Conservation (phyloP, 106 monocot genomes). For the Apostasia shenzhenica region DNA sequence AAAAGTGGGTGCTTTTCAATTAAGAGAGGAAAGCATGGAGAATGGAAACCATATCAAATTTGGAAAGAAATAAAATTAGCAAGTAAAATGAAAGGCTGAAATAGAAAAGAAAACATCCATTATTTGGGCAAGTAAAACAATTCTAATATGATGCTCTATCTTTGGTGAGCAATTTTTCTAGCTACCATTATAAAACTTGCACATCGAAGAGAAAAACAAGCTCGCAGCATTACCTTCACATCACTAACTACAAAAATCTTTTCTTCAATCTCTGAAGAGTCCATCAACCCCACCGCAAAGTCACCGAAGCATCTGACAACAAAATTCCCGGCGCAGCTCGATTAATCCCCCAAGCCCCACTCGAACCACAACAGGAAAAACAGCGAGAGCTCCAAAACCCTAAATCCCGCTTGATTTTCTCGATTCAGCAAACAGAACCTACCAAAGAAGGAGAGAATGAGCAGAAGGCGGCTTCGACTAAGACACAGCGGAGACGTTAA, state of each 20-base stretch:
- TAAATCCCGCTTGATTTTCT: too few relatives aligned
- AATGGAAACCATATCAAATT: neutral
- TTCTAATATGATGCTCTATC: neutral
- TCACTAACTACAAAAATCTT: slow-evolving; percentile 13
- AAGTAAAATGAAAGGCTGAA: neutral
- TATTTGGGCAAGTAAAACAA: neutral
- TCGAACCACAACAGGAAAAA: too few relatives aligned
- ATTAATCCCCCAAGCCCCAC: too few relatives aligned
- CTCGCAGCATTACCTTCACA: slow-evolving; percentile 15
- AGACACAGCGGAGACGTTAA: too few relatives aligned
- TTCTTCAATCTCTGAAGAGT: slow-evolving; percentile 22
- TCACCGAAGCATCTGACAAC: neutral
- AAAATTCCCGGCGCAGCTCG: neutral
- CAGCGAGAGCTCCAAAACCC: too few relatives aligned
- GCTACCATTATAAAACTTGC: neutral
- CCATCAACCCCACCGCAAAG: slow-evolving; percentile 10
- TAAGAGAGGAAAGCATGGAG: too few relatives aligned
- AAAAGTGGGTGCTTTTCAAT: too few relatives aligned
- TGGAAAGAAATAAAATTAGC: neutral
- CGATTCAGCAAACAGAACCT: too few relatives aligned
- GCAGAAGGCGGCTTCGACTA: too few relatives aligned
- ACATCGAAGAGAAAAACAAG: neutral
- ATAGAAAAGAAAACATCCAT: neutral
- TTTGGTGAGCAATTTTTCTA: neutral
- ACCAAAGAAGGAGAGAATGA: too few relatives aligned